Base-by-base conservation (phyloP, 495 filamentous ascomycete species). In the Penicillium silybi region DNA sequence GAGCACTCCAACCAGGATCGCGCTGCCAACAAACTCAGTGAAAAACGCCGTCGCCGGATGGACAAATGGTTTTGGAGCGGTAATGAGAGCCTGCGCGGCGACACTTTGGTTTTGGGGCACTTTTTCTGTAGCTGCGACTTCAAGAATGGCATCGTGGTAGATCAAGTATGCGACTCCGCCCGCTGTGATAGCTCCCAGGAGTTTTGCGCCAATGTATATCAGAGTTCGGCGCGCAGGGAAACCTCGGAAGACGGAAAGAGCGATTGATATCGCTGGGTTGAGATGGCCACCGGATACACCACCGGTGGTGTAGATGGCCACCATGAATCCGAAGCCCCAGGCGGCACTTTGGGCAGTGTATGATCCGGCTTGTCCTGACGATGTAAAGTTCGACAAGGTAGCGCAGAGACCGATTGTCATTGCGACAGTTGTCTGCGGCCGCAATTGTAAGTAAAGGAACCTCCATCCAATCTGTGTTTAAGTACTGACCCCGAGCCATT, bases 181-280 rank as follows among this genome's bases (percentile, higher is more conserved):
- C 2, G 71, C 77, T 15, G 57, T 64, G 43, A 81, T 69, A 11
- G 70, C 76, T 6, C 77, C 77, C 0, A 81, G 56, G 1, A 75
- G 52, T 54, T 80, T 77, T 1, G 75, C 77, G 1, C 74, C 8
- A 26, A 77, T 49, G 48, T 80, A 81, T 0, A 68, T 51, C 0
- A 68, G 62, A 23, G 73, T 72, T 22, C 63, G 66, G 6, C 71
- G 65, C 65, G 73, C 81, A 0, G 81, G 80, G 18, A 80, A 71
- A 16, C 74, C 71, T 10, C 81, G 75, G 60, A 65, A 85, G 1
- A 83, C 50, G 52, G 75, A 84, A 46, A 77, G 74, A 7, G 75
- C 56, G 42, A 83, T 78, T 18, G 78, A 78, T 19, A 83, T 72
- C 4, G 77, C 80, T 0, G 81, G 80, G 48, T 85, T 84, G 37